phyloP scores from a whole-genome alignment of 2,329 filamentous ascomycete genomes.

The Coleophoma cylindrospora region DNA sequence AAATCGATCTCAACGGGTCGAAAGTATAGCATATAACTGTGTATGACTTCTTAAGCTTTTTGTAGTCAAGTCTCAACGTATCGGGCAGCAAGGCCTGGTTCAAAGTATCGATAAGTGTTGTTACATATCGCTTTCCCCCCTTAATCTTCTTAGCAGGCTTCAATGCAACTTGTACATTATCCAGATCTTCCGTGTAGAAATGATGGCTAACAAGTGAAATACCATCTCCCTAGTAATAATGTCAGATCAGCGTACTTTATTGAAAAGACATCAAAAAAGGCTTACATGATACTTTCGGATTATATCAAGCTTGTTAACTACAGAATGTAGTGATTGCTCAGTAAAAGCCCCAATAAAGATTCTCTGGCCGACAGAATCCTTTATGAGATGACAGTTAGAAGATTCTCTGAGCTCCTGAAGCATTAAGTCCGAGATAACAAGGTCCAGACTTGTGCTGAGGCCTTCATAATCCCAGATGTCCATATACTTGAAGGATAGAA shows the following conservation, averaged over 20 bases:
- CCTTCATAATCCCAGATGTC: conserved; percentile 5
- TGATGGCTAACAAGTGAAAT: conserved; percentile 9
- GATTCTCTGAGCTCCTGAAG: conserved; percentile 9
- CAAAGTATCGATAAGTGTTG: conserved; percentile 12
- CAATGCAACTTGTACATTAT: conserved; percentile 13
- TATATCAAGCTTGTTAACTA: conserved; percentile 18
- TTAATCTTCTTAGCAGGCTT: conserved; percentile 13
- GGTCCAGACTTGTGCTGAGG: conserved; percentile 4
- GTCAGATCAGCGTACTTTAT: not conserved
- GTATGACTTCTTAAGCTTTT: conserved; percentile 7
- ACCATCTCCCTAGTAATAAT: not conserved
- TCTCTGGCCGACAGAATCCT: conserved; percentile 6
- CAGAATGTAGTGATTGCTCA: conserved; percentile 7
- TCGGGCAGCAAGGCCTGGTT: conserved; percentile 1
- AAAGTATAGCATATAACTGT: conserved; percentile 14
- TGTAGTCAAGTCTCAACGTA: not conserved
- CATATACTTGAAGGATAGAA: conserved; percentile 7
- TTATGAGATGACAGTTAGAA: conserved; percentile 16
- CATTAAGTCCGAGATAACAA: conserved; percentile 5
- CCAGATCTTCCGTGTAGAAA: conserved; percentile 18
- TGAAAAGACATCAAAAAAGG: not conserved
- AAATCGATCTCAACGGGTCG: not conserved
- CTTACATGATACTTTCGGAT: conserved; percentile 19
- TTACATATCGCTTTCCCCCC: conserved; percentile 14
- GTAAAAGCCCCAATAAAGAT: conserved; percentile 14